Base-by-base conservation (phyloP, 2,329 filamentous ascomycete species). In the Xylaria sp. region DNA sequence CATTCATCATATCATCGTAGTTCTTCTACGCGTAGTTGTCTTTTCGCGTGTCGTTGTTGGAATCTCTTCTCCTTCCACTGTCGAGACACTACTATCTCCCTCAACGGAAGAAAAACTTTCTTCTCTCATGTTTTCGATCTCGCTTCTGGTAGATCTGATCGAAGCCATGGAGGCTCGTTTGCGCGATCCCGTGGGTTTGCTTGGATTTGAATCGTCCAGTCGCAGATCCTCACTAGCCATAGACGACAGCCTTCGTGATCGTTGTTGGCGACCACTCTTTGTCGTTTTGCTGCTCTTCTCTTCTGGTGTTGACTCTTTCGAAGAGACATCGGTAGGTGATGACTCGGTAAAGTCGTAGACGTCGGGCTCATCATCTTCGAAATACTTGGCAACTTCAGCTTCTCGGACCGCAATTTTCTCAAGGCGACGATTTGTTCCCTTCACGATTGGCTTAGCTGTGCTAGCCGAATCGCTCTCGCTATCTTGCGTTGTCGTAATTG, bases 1-100 rank as follows among this genome's bases (percentile, higher is more conserved):
- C 59, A 59, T 85, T 64, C 63, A 65, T 85, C 81, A 88, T 78
- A 88, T 77, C 86, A 89, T 88, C 85, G 88, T 89, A 76, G 86
- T 89, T 73, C 86, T 81, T 71, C 87, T 80, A 74, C 87, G 81
- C 66, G 82, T 38, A 66, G 20, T 81, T 40, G 75, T 63, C 36
- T 77, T 76, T 60, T 81, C 80, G 42, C 74, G 73, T 13, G 33
- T 56, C 9, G 51, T 36, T 9, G 17, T 33, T 4, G 70, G 67
- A 4, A 72, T 23, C 9, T 20, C 74, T 4, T 70, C 77, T 10
- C 68, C 71, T 26, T 76, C 77, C 9, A 60, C 75, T 1, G 77
- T 74, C 2, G 72, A 76, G 7, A 75, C 70, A 59, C 79, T 81
- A 49, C 79, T 81, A 53, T 80, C 79, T 20, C 80, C 80, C 26